Percentiles rank a stretch among this genome's conserved stretches.
Conservation (phyloP, 164 flowering plant species). For the Amborella trichopoda region DNA sequence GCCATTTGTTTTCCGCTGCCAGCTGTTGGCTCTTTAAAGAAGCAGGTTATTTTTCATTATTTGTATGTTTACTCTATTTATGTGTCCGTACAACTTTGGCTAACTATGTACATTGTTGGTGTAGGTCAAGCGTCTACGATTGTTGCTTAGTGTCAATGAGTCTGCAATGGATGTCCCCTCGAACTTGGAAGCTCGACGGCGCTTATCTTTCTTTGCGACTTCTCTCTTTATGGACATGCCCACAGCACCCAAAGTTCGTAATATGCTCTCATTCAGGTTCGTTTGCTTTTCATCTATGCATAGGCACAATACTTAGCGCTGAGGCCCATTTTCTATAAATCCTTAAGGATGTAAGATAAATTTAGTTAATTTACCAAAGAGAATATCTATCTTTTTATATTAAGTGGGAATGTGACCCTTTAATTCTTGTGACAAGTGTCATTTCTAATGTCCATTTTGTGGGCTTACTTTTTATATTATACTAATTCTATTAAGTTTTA, state of each 20-base stretch:
- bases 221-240: conserved; percentile 94
- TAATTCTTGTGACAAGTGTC: too few species aligned
- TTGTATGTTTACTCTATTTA: neutral
- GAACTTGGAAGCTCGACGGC: conserved; percentile 86
- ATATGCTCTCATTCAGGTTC: conserved; percentile 93
- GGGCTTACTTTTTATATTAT: too few species aligned
- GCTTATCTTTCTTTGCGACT: conserved; percentile 82
- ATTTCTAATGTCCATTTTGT: too few species aligned
- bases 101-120: conserved; percentile 1
- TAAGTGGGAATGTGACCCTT: too few species aligned
- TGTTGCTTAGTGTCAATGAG: conserved; percentile 78
- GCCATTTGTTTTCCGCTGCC: conserved; percentile 56
- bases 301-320: too few species aligned
- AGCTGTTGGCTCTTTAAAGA: conserved; percentile 35
- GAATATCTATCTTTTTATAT: too few species aligned
- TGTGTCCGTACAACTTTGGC: neutral
- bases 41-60: conserved; percentile 29
- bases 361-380: too few species aligned
- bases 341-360: too few species aligned
- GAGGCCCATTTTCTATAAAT: too few species aligned
- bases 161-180: conserved; percentile 72
- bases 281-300: too few species aligned
- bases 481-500: too few species aligned
- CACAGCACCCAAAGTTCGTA: conserved; percentile 76
- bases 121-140: conserved; percentile 69